A percentile compares a stretch with the other conserved stretches of the same genome.
Conservation (phyloP, 1,139 yeast species). For the Yamadazyma mexicana region DNA sequence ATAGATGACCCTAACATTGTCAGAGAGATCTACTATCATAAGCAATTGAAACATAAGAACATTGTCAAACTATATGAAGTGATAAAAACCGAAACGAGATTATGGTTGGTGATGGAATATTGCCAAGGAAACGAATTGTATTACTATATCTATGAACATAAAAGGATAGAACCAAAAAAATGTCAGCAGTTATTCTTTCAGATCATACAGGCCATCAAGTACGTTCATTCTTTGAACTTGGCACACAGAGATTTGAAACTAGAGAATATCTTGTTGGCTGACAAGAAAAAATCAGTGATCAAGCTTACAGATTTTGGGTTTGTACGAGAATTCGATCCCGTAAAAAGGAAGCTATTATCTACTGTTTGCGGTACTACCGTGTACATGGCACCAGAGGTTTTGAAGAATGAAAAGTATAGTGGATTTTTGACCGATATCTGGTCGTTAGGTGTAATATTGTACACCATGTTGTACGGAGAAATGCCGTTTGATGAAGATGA, state of each 20-base stretch:
- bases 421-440: constrained; percentile 88
- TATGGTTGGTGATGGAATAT: constrained; percentile 89
- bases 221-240: constrained; percentile 79
- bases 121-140: constrained; percentile 89
- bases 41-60: constrained; percentile 80
- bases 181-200: constrained; percentile 70
- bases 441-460: constrained; percentile 93
- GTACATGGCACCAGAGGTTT: constrained; percentile 94
- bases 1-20: constrained; percentile 86
- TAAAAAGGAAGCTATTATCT: constrained; percentile 56
- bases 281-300: constrained; percentile 53
- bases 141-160: constrained; percentile 62
- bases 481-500: constrained; percentile 93
- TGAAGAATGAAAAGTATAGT: constrained; percentile 65
- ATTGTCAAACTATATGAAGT: constrained; percentile 86
- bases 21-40: constrained; percentile 85
- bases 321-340: constrained; percentile 70
- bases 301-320: constrained; percentile 93
- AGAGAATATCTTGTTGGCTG: constrained; percentile 80
- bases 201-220: constrained; percentile 76
- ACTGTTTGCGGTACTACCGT: constrained; percentile 95
- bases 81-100: constrained; percentile 71
- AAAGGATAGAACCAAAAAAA: constrained; percentile 55
- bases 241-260: constrained; percentile 89
- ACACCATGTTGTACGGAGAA: constrained; percentile 80